Percentiles rank a stretch among this genome's conserved stretches.
These are phyloP conservation scores for Penicillium aurantiogriseum DNA, from an alignment of 2,329 filamentous ascomycete genomes.

Conservation along the genomic window DNA sequence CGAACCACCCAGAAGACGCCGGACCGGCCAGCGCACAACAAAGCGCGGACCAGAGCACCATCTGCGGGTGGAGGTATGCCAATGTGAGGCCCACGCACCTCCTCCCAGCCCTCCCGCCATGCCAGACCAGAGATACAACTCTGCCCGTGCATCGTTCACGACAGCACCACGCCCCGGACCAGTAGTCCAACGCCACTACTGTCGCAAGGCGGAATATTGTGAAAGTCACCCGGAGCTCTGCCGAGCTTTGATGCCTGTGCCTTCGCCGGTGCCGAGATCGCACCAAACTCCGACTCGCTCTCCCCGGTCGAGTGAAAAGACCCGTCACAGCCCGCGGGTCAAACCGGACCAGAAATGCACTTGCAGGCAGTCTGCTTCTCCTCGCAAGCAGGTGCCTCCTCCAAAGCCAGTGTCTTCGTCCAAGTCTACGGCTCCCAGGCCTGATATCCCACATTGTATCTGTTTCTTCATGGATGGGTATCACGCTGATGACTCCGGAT, in stretches of 20 bases:
- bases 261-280: not conserved
- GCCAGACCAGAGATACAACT: not conserved
- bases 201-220: conserved; percentile 1
- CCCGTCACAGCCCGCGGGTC: not conserved
- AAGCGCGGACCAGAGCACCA: not conserved
- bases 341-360: not conserved
- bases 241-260: not conserved
- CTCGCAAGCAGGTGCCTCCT: not conserved
- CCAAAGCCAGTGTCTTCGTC: not conserved
- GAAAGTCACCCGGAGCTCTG: conserved; percentile 1
- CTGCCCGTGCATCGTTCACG: not conserved
- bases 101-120: not conserved
- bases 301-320: not conserved
- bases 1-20: not conserved
- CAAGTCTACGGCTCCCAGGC: not conserved
- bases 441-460: not conserved
- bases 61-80: not conserved
- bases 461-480: conserved; percentile 1
- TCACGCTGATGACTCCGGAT: not conserved
- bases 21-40: not conserved
- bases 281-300: not conserved
- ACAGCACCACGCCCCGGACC: not conserved
- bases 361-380: not conserved
- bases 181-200: not conserved
- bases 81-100: not conserved